Evolutionary conservation across 306 rosid species (phyloP).

Genomic region (Casuarina equisetifolia): DNA sequence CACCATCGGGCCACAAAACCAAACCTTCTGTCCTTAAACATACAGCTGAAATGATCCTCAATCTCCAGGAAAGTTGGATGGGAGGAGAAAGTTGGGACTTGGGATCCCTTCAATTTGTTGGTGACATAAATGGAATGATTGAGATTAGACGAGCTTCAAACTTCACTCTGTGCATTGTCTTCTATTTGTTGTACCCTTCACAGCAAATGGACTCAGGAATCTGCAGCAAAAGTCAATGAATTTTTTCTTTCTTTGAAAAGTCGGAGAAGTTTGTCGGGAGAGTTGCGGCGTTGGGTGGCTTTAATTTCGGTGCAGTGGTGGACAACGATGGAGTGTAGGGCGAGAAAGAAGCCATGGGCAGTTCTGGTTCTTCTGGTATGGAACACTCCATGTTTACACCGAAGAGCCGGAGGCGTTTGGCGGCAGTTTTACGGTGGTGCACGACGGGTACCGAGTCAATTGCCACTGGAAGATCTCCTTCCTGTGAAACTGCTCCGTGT

Average conservation of each 20-base stretch:
- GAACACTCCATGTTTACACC: slow-evolving; percentile 87
- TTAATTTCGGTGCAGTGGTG: slow-evolving; percentile 40
- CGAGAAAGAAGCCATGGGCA: slow-evolving; percentile 21
- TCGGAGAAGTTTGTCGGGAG: slow-evolving; percentile 36
- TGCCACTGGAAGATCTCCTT: slow-evolving; percentile 29
- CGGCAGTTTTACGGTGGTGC: slow-evolving; percentile 18
- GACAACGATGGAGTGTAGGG: slow-evolving; percentile 26
- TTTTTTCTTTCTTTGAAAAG: slow-evolving; percentile 51
- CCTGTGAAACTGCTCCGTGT: slow-evolving; percentile 30
- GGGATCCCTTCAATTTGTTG: slow-evolving; percentile 34
- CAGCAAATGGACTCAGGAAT: slow-evolving; percentile 52
- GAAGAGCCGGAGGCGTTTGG: slow-evolving; percentile 58
- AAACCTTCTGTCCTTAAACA: too few relatives aligned
- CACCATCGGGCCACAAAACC: not conserved
- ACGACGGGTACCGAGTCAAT: slow-evolving; percentile 53
- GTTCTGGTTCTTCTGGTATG: slow-evolving; percentile 37
- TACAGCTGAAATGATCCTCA: not conserved
- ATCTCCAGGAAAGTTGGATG: not conserved
- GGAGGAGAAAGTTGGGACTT: not conserved
- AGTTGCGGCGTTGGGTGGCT: slow-evolving; percentile 37
- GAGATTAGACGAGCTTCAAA: not conserved
- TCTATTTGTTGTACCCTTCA: slow-evolving; percentile 6
- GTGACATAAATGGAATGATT: not conserved
- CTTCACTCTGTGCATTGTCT: slow-evolving; percentile 17
- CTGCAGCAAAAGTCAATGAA: slow-evolving; percentile 53